These are phyloP conservation scores for Botryobasidium botryosum DNA, from an alignment of 768 basidiomycete genomes.

Conservation along the genomic window DNA sequence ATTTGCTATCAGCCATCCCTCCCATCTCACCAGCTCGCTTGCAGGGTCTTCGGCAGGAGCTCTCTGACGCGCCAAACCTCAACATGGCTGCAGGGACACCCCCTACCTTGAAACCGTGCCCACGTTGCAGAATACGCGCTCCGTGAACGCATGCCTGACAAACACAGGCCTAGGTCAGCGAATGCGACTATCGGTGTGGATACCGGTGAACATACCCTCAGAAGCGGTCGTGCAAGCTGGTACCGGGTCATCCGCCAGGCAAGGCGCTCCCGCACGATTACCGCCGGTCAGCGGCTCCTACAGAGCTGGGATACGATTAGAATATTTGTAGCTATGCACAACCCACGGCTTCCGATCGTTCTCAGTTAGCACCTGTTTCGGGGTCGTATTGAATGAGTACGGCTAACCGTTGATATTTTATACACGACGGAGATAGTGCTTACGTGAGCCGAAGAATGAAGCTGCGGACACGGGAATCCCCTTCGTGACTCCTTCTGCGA, in stretches of 20 bases:
- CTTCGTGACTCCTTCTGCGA: too few species aligned
- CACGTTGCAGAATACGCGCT: constrained; percentile 88
- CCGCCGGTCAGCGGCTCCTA: constrained; percentile 14
- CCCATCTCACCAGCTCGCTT: too few species aligned
- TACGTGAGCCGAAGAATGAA: too few species aligned
- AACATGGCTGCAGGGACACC: constrained; percentile 71
- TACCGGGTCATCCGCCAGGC: not conserved
- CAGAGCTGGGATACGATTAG: constrained; percentile 48
- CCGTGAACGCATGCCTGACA: constrained; percentile 56
- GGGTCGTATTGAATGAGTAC: too few species aligned
- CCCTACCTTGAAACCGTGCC: constrained; percentile 67
- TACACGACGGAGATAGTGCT: too few species aligned
- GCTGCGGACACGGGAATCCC: too few species aligned
- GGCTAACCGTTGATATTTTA: too few species aligned
- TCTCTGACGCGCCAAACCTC: constrained; percentile 84
- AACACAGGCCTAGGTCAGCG: constrained; percentile 40
- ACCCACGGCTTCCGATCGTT: too few species aligned
- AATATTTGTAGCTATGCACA: too few species aligned
- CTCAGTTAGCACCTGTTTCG: too few species aligned
- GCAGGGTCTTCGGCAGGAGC: constrained; percentile 84
- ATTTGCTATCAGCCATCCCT: not conserved
- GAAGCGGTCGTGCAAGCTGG: too few species aligned
- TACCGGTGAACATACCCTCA: constrained; percentile 56
- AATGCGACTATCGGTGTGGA: constrained; percentile 56
- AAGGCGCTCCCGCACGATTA: not conserved